Conservation (phyloP, 139 green algal genomes). For the Picochlorum costavermella region DNA sequence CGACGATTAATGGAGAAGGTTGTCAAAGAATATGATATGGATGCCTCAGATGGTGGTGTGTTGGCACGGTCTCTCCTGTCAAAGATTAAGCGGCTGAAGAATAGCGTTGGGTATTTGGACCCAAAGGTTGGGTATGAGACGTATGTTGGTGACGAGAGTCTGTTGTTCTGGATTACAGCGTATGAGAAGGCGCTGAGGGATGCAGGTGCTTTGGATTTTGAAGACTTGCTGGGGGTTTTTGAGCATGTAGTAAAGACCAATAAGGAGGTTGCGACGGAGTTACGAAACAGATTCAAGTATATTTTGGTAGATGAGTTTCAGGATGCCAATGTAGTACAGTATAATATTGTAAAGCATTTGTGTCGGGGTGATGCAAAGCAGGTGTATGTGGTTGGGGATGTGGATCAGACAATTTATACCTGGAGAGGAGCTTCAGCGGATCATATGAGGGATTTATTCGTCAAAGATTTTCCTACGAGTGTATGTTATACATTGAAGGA, state of each 20-base stretch:
- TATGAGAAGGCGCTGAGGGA: slow-evolving; percentile 6
- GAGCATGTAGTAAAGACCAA: slow-evolving; percentile 20
- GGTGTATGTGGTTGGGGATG: slow-evolving; percentile 76
- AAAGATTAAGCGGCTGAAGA: slow-evolving; percentile 22
- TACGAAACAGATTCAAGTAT: slow-evolving; percentile 14
- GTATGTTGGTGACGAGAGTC: neutral
- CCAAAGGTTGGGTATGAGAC: too few relatives aligned
- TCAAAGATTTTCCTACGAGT: slow-evolving; percentile 21
- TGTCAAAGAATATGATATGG: slow-evolving; percentile 8
- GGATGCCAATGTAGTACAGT: slow-evolving; percentile 62
- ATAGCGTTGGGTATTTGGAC: slow-evolving; percentile 9
- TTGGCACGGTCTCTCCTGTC: slow-evolving; percentile 1
- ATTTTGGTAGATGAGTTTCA: slow-evolving; percentile 59
- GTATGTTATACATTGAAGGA: slow-evolving; percentile 20
- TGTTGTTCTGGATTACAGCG: slow-evolving; percentile 8
- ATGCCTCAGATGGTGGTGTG: too few relatives aligned
- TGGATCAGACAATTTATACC: slow-evolving; percentile 74
- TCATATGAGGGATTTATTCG: slow-evolving; percentile 40
- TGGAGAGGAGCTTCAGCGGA: slow-evolving; percentile 44
- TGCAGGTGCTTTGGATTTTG: slow-evolving; percentile 29
- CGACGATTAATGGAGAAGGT: slow-evolving; percentile 19
- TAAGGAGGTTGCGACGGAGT: neutral
- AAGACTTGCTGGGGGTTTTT: slow-evolving; percentile 34
- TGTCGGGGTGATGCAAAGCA: neutral
- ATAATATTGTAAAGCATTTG: slow-evolving; percentile 47